Evolutionary conservation across 345 rosid genomes (phyloP).

Genomic region (Iberis pinnata): DNA sequence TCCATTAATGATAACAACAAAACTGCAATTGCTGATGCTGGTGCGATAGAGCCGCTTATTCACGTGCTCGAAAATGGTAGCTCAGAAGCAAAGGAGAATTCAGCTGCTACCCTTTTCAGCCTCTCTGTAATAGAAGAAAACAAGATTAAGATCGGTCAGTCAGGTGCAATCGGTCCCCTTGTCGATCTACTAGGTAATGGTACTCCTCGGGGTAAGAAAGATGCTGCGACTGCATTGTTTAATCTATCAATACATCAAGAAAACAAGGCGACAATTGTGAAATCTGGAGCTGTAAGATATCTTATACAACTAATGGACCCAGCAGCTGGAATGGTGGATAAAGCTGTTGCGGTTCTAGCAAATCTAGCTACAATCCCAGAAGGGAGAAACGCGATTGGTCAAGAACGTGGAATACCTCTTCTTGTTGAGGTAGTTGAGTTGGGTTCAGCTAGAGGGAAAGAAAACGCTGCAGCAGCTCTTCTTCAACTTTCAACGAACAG

Average conservation of each 20-base stretch:
- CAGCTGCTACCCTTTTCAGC: constrained; percentile 97
- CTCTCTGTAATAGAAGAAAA: constrained; percentile 90
- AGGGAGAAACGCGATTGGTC: constrained; percentile 81
- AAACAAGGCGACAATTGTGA: constrained; percentile 76
- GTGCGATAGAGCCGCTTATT: constrained; percentile 80
- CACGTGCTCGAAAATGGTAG: constrained; percentile 78
- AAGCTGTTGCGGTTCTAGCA: constrained; percentile 96
- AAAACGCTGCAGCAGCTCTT: constrained; percentile 97
- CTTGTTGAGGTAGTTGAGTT: constrained; percentile 94
- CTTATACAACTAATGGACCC: constrained; percentile 97
- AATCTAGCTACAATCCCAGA: constrained; percentile 76
- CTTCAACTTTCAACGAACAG: constrained; percentile 78
- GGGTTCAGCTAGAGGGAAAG: constrained; percentile 97
- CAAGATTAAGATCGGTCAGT: constrained; percentile 85
- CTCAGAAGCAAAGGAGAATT: constrained; percentile 84
- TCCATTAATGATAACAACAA: constrained; percentile 91
- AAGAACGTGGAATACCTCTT: constrained; percentile 68
- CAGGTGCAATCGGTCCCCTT: constrained; percentile 82
- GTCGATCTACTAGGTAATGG: constrained; percentile 88
- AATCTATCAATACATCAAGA: constrained; percentile 87
- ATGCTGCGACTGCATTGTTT: constrained; percentile 96
- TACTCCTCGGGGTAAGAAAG: constrained; percentile 87
- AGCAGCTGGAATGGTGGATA: constrained; percentile 97
- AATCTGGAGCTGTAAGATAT: constrained; percentile 86
- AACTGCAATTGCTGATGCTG: constrained; percentile 68